Evolutionary conservation across 1,284 basidiomycete species (phyloP).

Genomic region (Cryptococcus sp.): DNA sequence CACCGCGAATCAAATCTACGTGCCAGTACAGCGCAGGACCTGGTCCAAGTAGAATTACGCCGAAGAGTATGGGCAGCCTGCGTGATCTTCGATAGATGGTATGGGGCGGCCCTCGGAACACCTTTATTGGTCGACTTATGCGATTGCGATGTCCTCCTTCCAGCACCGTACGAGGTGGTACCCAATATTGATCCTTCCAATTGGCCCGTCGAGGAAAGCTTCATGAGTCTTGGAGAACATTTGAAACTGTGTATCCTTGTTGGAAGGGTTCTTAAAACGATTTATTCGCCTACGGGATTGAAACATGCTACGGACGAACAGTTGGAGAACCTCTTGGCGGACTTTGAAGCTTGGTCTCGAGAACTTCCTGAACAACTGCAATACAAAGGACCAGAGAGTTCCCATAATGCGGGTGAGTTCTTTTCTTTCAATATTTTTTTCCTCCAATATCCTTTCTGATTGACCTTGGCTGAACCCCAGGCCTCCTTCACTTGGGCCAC

Average conservation of each 20-base stretch:
- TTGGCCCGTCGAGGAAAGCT: slow-evolving; percentile 43
- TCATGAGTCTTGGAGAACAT: slow-evolving; percentile 57
- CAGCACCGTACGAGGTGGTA: slow-evolving; percentile 59
- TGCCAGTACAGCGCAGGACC: slow-evolving; percentile 32
- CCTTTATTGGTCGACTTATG: slow-evolving; percentile 85
- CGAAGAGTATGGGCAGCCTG: slow-evolving; percentile 86
- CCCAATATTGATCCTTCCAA: slow-evolving; percentile 56
- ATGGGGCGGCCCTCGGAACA: slow-evolving; percentile 40
- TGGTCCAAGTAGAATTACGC: slow-evolving; percentile 65
- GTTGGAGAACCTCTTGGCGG: slow-evolving; percentile 62
- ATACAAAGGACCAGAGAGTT: slow-evolving; percentile 63
- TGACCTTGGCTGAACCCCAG: slow-evolving; percentile 45
- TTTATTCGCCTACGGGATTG: slow-evolving; percentile 76
- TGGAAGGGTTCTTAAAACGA: slow-evolving; percentile 81
- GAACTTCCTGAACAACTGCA: slow-evolving; percentile 68
- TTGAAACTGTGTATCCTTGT: slow-evolving; percentile 81
- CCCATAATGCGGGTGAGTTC: slow-evolving; percentile 47
- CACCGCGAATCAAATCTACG: slow-evolving; percentile 58
- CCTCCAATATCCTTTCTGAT: too few relatives aligned
- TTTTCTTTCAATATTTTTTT: too few relatives aligned
- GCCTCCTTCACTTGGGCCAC: slow-evolving; percentile 77
- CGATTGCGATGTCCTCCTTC: slow-evolving; percentile 87
- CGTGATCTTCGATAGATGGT: slow-evolving; percentile 86
- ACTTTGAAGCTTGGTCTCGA: slow-evolving; percentile 72
- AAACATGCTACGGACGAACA: slow-evolving; percentile 73